These are phyloP conservation scores for Ogataea ramenticola DNA, from an alignment of 805 yeast genomes.

Conservation along the genomic window DNA sequence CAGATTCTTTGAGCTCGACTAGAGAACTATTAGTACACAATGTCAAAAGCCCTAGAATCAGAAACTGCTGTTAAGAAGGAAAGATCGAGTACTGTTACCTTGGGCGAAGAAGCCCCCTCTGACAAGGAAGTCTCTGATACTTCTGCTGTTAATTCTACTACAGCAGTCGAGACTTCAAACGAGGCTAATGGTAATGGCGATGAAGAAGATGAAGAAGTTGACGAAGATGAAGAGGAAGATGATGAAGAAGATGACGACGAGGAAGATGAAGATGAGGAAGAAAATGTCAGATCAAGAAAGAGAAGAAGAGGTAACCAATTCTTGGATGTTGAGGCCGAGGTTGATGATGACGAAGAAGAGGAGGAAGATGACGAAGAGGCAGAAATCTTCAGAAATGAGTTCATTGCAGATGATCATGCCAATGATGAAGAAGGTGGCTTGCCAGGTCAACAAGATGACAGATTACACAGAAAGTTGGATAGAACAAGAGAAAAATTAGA, in stretches of 20 bases:
- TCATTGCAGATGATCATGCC: constrained; percentile 68
- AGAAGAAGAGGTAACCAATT: constrained; percentile 70
- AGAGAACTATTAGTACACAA: too few species aligned
- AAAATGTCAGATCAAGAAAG: constrained; percentile 37
- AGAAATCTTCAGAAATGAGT: constrained; percentile 78
- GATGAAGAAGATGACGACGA: constrained; percentile 49
- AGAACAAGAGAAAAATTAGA: constrained; percentile 72
- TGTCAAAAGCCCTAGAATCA: too few species aligned
- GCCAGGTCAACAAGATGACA: constrained; percentile 50
- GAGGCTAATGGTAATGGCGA: constrained; percentile 14
- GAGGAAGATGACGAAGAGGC: constrained; percentile 92
- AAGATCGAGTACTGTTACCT: neutral
- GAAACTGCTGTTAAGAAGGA: neutral
- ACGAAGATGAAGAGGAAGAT: constrained; percentile 35
- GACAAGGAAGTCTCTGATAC: neutral
- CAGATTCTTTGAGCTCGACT: too few species aligned
- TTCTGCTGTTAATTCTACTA: neutral
- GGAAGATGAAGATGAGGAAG: constrained; percentile 52
- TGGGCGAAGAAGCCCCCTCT: neutral
- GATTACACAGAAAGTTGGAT: constrained; percentile 87
- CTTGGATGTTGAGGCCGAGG: constrained; percentile 98
- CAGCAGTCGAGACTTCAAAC: too few species aligned
- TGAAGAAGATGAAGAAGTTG: constrained; percentile 24
- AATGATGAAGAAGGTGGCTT: constrained; percentile 46
- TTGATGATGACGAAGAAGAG: constrained; percentile 94